Percentiles rank a stretch among this genome's conserved stretches.
phyloP scores from a whole-genome alignment of 2,329 filamentous ascomycete species.

The Neocatenulostroma microsporum region DNA sequence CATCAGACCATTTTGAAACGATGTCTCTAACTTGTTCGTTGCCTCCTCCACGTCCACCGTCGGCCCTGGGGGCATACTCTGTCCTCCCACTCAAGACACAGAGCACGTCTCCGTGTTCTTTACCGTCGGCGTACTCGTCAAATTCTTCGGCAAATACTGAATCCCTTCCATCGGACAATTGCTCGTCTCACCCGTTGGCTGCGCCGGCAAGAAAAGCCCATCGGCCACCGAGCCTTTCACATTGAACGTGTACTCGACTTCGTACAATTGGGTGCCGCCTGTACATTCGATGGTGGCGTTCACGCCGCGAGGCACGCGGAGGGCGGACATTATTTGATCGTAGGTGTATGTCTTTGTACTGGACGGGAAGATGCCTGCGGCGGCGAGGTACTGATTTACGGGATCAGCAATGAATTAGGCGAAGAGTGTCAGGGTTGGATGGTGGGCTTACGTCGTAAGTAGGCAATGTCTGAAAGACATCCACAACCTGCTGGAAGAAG shows the following conservation, averaged over 20 bases:
- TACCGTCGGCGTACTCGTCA: constrained; percentile 4
- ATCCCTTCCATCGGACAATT: constrained; percentile 54
- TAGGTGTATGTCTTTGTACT: constrained; percentile 51
- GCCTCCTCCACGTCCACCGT: no score
- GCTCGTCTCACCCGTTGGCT: constrained; percentile 50
- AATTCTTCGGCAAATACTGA: constrained; percentile 52
- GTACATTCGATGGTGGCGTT: constrained; percentile 53
- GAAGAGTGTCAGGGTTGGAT: no score
- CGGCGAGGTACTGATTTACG: constrained; percentile 52
- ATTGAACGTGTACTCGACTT: constrained; percentile 55
- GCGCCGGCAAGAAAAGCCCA: constrained; percentile 50
- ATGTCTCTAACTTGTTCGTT: no score
- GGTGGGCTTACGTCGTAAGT: no score
- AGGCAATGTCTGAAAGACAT: constrained; percentile 58
- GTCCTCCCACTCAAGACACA: no score
- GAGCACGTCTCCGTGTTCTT: constrained; percentile 4
- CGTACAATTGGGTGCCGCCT: constrained; percentile 37
- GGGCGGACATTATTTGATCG: constrained; percentile 50
- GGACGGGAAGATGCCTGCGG: constrained; percentile 53
- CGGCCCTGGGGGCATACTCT: no score
- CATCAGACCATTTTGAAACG: no score
- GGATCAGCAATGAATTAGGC: no score
- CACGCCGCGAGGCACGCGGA: constrained; percentile 48
- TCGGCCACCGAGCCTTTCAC: constrained; percentile 49
- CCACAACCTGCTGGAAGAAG: constrained; percentile 59